phyloP scores from a whole-genome alignment of 164 flowering plant species.

The Aristolochia californica region DNA sequence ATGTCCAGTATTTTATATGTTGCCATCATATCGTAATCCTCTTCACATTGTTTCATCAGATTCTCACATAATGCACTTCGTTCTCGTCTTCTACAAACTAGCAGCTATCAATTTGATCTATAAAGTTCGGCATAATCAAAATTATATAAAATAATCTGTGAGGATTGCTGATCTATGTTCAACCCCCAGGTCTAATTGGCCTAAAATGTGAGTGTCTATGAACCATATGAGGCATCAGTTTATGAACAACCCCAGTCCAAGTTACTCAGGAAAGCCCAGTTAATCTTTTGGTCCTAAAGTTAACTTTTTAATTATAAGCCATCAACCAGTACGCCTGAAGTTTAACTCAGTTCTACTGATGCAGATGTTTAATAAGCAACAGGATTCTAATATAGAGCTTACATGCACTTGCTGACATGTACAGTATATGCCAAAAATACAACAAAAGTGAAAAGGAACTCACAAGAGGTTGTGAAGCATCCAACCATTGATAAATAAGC shows the following conservation, averaged over 20 bases:
- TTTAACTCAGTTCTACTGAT: not conserved
- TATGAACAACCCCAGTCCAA: not conserved
- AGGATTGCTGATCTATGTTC: no score
- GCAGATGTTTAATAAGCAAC: not conserved
- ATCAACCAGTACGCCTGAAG: not conserved
- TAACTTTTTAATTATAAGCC: not conserved
- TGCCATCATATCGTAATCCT: not conserved
- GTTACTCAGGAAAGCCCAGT: not conserved
- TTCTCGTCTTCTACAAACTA: not conserved
- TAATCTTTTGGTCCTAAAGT: not conserved
- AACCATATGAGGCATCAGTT: no score
- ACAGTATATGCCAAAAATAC: no score
- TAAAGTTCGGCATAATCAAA: not conserved
- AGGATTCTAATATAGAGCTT: not conserved
- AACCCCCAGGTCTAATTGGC: no score
- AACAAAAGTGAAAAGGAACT: conserved; percentile 5
- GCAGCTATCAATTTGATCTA: not conserved
- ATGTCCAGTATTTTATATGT: not conserved
- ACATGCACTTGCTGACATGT: not conserved
- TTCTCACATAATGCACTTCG: not conserved
- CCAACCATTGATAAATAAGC: conserved; percentile 81
- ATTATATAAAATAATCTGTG: not conserved
- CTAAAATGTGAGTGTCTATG: no score
- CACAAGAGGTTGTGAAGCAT: conserved; percentile 90
- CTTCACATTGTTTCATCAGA: not conserved